A percentile compares a stretch with the other conserved stretches of the same genome.
phyloP scores from a whole-genome alignment of 108 stramenopile species.

The Nitzschia palea region DNA sequence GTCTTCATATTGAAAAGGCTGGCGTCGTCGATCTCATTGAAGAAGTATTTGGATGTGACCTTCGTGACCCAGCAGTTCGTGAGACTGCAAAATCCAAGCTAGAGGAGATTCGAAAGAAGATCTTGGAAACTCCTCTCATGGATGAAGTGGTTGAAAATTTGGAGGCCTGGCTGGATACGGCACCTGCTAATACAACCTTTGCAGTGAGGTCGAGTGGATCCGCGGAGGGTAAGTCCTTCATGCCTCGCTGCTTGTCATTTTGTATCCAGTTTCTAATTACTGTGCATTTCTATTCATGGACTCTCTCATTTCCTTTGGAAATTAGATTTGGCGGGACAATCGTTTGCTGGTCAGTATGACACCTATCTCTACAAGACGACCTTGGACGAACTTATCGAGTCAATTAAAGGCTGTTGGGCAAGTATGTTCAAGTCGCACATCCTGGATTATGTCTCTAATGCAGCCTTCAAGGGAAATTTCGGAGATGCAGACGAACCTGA shows the following conservation, averaged over 20 bases:
- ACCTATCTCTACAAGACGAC: conserved; percentile 35
- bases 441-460: conserved; percentile 15
- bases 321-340: conserved; percentile 40
- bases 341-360: conserved; percentile 49
- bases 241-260: not conserved
- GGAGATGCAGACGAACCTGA: not conserved
- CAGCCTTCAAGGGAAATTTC: not conserved
- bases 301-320: not conserved
- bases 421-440: conserved; percentile 30
- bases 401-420: conserved; percentile 23
- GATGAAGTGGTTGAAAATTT: conserved; percentile 14
- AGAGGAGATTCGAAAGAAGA: conserved; percentile 13
- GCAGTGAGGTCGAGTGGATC: conserved; percentile 49
- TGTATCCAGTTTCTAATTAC: too few relatives aligned
- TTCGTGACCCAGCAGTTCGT: conserved; percentile 7
- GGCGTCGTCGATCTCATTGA: conserved; percentile 13
- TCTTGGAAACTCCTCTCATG: conserved; percentile 12
- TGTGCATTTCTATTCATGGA: not conserved
- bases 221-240: conserved; percentile 24
- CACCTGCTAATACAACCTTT: conserved; percentile 14
- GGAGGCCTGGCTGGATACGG: not conserved
- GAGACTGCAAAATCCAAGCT: conserved; percentile 11
- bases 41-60: not conserved
- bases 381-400: conserved; percentile 17
- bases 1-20: conserved; percentile 18